Conservation (phyloP, 2,329 filamentous ascomycete genomes). For the Colletotrichum sp. region DNA sequence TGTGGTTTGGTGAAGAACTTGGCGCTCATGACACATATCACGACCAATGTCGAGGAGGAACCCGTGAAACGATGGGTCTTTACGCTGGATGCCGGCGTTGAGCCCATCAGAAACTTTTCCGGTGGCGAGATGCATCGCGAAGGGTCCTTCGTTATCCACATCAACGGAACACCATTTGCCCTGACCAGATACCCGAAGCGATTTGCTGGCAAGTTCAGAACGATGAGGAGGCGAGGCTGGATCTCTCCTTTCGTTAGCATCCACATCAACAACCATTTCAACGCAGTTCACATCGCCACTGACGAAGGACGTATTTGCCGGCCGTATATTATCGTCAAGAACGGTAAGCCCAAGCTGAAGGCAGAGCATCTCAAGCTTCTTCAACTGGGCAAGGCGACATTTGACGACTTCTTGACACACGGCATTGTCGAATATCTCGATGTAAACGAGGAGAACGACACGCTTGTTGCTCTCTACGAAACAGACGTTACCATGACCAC, state of each 20-base stretch:
- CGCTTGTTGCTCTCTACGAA: slow-evolving; percentile 90
- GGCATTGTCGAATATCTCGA: slow-evolving; percentile 97
- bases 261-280: slow-evolving; percentile 92
- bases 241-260: slow-evolving; percentile 97
- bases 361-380: slow-evolving; percentile 79
- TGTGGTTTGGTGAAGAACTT: slow-evolving; percentile 98
- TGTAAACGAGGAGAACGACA: slow-evolving; percentile 98
- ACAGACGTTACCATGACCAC: slow-evolving; percentile 81
- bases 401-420: slow-evolving; percentile 90
- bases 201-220: slow-evolving; percentile 85
- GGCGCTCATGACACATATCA: slow-evolving; percentile 99
- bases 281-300: slow-evolving; percentile 91
- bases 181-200: slow-evolving; percentile 84
- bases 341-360: slow-evolving; percentile 81
- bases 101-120: slow-evolving; percentile 70
- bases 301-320: slow-evolving; percentile 97
- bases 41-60: slow-evolving; percentile 91
- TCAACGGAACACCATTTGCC: slow-evolving; percentile 94
- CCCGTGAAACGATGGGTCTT: slow-evolving; percentile 88
- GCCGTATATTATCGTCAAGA: slow-evolving; percentile 93
- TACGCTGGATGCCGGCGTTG: slow-evolving; percentile 83
- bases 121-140: slow-evolving; percentile 86
- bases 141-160: slow-evolving; percentile 87
- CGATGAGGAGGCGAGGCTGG: slow-evolving; percentile 85
- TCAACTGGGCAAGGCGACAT: slow-evolving; percentile 82